Base-by-base conservation (phyloP, 768 basidiomycete genomes). In the Glaciozyma martinii region DNA sequence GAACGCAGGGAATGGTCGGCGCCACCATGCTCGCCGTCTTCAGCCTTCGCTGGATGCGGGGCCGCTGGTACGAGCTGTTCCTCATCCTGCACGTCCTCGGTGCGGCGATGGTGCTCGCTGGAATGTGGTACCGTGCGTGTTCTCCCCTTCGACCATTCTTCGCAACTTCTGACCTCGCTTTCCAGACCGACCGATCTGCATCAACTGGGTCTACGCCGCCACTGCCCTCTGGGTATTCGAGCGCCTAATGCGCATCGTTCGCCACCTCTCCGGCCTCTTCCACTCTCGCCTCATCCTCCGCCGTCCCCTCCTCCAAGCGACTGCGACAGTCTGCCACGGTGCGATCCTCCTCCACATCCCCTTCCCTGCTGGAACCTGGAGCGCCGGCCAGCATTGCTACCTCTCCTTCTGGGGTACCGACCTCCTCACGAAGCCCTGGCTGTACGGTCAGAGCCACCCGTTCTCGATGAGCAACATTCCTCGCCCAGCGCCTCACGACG, bases 41-140 rank as follows among this genome's bases (percentile, higher is more conserved):
- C 52, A 27, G 5, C n/a, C 21, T 56, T 46, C 5, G 16, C 2
- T 8, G 25, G 7, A 18, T 60, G n/a, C 50, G 47, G 1, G 12
- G 19, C 19, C 23, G 58, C 1, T 43, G 29, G 23, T 65, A 68
- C 58, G 63, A 68, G 49, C 55, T 60, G 32, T 68, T 68, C 61
- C 67, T 68, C 54, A 29, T 58, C 23, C 49, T 62, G 3, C 68
- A 70, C 60, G 53, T 70, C 54, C n/a, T 60, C 27, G 65, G 68
- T 27, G 68, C 61, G 4, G 62, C 57, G 1, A 7, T 66, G 19
- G 53, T 66, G 37, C 64, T 69, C n/a, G 68, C 65, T 23, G 68
- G 68, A 0, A 33, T 29, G 33, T 66, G 62, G 62, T 69, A 69
- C 57, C 68, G 59, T 69, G 25, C n/a, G 62, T 30, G n/a, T 37